These are phyloP conservation scores for Pyrrhoderma noxium DNA, from an alignment of 1,284 basidiomycete species.

Conservation along the genomic window DNA sequence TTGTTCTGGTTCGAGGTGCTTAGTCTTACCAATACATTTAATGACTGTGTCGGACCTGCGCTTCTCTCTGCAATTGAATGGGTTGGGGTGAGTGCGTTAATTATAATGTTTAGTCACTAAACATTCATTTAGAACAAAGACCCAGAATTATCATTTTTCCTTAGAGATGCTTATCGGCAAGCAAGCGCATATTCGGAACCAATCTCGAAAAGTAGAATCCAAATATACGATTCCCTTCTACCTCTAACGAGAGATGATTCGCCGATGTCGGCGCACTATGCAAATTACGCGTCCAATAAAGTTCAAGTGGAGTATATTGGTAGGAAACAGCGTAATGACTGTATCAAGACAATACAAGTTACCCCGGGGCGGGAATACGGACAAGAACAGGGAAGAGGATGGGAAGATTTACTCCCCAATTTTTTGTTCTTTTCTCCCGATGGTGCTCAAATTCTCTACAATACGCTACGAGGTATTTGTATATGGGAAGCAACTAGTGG, in stretches of 20 bases:
- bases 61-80: background rate
- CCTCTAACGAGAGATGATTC: background rate
- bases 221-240: background rate
- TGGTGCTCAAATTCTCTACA: background rate
- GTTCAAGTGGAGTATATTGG: background rate
- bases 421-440: background rate
- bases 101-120: no score
- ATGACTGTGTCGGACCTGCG: background rate
- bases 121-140: background rate
- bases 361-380: no score
- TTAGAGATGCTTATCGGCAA: background rate
- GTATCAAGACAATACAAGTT: background rate
- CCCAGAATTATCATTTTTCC: background rate
- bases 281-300: background rate
- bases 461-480: no score
- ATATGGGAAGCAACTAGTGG: no score
- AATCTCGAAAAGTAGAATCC: background rate
- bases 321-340: background rate
- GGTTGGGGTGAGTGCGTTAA: background rate
- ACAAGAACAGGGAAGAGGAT: no score
- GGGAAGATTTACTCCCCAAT: background rate
- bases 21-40: conserved; percentile 19
- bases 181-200: background rate
- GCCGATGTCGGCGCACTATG: background rate
- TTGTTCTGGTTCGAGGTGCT: conserved; percentile 28